Evolutionary conservation across 2,329 filamentous ascomycete species (phyloP).

Genomic region (Fusarium austroafricanum): DNA sequence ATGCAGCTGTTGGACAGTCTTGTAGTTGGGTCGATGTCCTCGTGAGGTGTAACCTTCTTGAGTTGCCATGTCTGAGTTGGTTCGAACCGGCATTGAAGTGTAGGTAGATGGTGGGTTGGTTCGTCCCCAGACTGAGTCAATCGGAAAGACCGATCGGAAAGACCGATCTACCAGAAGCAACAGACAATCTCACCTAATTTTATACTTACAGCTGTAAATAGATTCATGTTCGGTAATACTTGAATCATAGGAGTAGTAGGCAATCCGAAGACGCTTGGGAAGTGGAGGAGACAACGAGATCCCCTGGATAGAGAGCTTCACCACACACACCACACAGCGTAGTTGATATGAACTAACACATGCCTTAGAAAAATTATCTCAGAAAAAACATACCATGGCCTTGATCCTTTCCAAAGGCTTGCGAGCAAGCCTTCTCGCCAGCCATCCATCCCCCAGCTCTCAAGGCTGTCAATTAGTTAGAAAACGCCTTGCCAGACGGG

Average conservation of each 20-base stretch:
- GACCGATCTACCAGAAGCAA: background rate
- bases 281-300: background rate
- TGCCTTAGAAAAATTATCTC: background rate
- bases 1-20: background rate
- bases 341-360: background rate
- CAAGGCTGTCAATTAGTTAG: conserved; percentile 10
- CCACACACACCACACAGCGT: background rate
- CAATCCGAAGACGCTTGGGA: background rate
- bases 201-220: background rate
- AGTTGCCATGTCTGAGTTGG: background rate
- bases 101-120: background rate
- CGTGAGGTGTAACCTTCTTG: background rate
- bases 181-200: too few relatives aligned
- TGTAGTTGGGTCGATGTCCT: background rate
- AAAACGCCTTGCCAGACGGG: conserved; percentile 41
- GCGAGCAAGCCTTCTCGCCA: background rate
- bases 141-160: background rate
- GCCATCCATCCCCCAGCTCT: background rate
- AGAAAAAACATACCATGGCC: background rate
- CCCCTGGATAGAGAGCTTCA: background rate
- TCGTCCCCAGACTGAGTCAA: background rate
- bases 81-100: background rate
- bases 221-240: background rate
- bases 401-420: background rate
- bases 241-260: background rate